Conservation (phyloP, 148 eudicot genomes). For the Chenopodium berlandieri region DNA sequence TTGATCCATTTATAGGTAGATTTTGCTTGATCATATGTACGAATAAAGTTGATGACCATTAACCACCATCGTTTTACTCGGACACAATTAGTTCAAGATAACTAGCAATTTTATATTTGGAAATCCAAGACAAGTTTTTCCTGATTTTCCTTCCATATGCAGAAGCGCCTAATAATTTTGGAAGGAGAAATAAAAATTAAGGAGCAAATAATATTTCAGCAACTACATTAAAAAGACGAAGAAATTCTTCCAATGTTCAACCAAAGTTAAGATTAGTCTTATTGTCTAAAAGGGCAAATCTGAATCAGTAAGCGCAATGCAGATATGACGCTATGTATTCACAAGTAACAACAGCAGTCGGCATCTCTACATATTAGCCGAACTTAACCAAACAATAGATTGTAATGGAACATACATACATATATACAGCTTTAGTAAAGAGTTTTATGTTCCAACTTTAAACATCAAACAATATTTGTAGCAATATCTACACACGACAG, state of each 20-base stretch:
- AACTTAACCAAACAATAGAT: conserved; percentile 6
- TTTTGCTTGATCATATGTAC: no score
- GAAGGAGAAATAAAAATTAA: not conserved
- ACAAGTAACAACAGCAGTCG: conserved; percentile 23
- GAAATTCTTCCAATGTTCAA: not conserved
- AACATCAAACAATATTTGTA: conserved; percentile 12
- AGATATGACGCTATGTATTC: conserved; percentile 7
- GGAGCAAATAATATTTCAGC: not conserved
- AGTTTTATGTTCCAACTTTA: conserved; percentile 8
- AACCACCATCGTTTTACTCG: no score
- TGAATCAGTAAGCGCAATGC: not conserved
- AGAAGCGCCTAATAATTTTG: no score
- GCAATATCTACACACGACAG: conserved; percentile 17
- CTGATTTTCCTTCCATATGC: no score
- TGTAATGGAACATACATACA: conserved; percentile 23
- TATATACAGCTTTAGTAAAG: conserved; percentile 24
- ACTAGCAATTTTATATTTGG: no score
- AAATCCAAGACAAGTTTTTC: no score
- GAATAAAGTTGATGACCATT: no score
- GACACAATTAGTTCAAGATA: no score
- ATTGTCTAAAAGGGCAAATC: not conserved
- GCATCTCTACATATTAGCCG: conserved; percentile 12
- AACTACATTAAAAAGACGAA: not conserved
- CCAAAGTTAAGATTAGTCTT: not conserved
- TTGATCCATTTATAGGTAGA: no score